Conservation (phyloP, 108 stramenopile species). For the Hondaea fermentalgiana region DNA sequence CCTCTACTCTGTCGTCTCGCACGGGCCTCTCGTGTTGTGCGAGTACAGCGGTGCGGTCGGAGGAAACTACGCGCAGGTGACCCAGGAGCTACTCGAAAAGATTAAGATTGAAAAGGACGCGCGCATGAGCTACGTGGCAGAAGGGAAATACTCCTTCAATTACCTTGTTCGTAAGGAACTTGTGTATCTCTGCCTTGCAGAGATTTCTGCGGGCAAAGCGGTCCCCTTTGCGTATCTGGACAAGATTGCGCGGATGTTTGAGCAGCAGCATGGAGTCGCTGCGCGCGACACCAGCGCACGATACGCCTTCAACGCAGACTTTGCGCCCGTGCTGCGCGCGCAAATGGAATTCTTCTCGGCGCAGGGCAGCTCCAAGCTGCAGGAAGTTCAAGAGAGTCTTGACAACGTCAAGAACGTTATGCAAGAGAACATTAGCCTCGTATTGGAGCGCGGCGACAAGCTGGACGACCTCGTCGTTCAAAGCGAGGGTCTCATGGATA, state of each 20-base stretch:
- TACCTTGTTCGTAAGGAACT: neutral
- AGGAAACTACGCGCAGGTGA: neutral
- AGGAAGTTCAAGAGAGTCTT: neutral
- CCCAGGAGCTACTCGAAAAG: neutral
- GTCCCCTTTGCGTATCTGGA: slow-evolving; percentile 5
- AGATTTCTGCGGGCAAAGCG: neutral
- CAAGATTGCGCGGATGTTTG: neutral
- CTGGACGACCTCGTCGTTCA: neutral
- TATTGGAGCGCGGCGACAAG: neutral
- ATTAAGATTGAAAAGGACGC: neutral
- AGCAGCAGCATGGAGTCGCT: neutral
- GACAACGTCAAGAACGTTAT: neutral
- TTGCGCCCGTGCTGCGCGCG: neutral
- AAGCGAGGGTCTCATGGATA: neutral
- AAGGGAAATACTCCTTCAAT: neutral
- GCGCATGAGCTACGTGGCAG: neutral
- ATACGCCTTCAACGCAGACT: neutral
- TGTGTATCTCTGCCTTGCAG: neutral
- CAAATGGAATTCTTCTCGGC: slow-evolving; percentile 9
- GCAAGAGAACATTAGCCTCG: slow-evolving; percentile 15
- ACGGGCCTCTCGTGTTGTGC: neutral
- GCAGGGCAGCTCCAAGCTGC: neutral
- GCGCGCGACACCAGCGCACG: neutral
- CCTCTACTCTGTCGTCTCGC: neutral
- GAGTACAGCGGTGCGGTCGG: neutral